Evolutionary conservation across 805 yeast species (phyloP), one percentile per base, ranked within the genome.

Genomic region (Nakazawaea peltata): DNA sequence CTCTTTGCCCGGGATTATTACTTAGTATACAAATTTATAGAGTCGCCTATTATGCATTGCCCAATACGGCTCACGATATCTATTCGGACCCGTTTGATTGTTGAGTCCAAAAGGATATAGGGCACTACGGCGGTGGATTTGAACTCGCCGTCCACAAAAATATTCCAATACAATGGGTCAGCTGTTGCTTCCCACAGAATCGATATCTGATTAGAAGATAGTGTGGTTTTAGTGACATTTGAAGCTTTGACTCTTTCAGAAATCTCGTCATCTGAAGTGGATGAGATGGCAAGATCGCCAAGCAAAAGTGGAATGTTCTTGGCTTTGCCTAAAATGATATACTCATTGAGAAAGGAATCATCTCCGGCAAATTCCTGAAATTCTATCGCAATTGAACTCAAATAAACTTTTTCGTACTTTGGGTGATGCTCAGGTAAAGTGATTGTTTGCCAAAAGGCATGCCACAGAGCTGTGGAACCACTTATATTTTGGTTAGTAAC

Each of bases 381-480:
- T 13, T 35, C 28, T 19, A 52, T 5, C 8, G 42, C 46, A 6
- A 45, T 41, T 3, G 43, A 33, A 13, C 49, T 50, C 19, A 52
- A 32, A 2, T 48, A 40, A 10, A 50, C 37, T 28, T 33, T 36
- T 30, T 54, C 57, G 12, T 37, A 42, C 5, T 44, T 31, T 19
- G 37, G 37, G 12, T 39, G 41, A n/a, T n/a, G n/a, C n/a, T n/a
- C n/a, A n/a, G n/a, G n/a, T n/a, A n/a, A n/a, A n/a, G n/a, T n/a
- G n/a, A n/a, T n/a, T n/a, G n/a, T n/a, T n/a, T n/a, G n/a, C n/a
- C n/a, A n/a, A n/a, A n/a, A n/a, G n/a, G n/a, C n/a, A n/a, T n/a
- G n/a, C n/a, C n/a, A n/a, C n/a, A n/a, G n/a, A n/a, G n/a, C n/a
- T n/a, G n/a, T n/a, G n/a, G n/a, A n/a, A n/a, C n/a, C n/a, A n/a